These are phyloP conservation scores for Euphorbia tirucalli DNA, from an alignment of 345 rosid genomes.

Conservation along the genomic window DNA sequence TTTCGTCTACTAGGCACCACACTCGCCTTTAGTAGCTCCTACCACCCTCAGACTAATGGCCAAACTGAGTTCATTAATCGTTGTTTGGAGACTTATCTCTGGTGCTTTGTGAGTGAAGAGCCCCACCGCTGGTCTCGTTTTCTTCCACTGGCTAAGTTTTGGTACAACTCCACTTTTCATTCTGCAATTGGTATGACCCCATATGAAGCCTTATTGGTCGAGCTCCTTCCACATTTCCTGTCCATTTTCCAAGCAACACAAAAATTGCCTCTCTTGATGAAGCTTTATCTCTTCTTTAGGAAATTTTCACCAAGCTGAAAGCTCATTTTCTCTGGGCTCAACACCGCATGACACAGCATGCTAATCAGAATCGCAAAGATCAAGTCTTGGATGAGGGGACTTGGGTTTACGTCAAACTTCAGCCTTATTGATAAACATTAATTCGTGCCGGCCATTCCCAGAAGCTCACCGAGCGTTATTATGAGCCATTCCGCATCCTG, in stretches of 20 bases:
- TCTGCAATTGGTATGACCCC: too few relatives aligned
- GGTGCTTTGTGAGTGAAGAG: background rate
- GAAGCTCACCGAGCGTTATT: background rate
- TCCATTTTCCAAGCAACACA: too few relatives aligned
- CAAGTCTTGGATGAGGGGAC: too few relatives aligned
- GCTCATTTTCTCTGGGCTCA: too few relatives aligned
- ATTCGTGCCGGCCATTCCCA: background rate
- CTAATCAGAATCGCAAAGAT: too few relatives aligned
- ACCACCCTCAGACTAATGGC: background rate
- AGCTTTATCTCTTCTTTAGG: too few relatives aligned
- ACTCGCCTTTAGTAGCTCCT: background rate
- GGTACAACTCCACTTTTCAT: background rate
- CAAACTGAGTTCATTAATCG: background rate
- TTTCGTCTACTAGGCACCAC: background rate
- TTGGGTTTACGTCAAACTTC: background rate
- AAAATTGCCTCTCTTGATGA: too few relatives aligned
- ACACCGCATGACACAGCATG: too few relatives aligned
- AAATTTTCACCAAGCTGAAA: too few relatives aligned
- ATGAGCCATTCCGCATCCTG: background rate
- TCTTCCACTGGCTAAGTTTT: background rate
- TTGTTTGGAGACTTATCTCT: background rate
- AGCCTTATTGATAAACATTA: background rate
- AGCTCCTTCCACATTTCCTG: too few relatives aligned
- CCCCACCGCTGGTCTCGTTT: background rate
- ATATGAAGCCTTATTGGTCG: too few relatives aligned